These are phyloP conservation scores for Jaapia argillacea DNA, from an alignment of 768 basidiomycete species.

Conservation along the genomic window DNA sequence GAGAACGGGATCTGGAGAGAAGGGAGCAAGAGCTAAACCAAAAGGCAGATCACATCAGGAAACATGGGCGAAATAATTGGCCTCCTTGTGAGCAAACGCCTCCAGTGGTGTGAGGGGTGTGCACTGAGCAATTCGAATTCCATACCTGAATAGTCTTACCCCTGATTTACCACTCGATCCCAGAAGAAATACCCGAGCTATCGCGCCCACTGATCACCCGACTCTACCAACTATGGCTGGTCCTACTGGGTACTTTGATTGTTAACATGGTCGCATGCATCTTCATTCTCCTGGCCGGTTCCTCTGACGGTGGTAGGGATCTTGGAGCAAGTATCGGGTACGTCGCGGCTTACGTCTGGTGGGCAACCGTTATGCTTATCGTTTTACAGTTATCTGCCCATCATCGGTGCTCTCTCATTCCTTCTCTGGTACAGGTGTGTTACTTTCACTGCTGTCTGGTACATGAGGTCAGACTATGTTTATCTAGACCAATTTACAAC, in stretches of 20 bases:
- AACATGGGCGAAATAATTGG: slow-evolving; percentile 86
- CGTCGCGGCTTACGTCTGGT: slow-evolving; percentile 18
- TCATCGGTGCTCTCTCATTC: slow-evolving; percentile 77
- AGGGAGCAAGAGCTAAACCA: slow-evolving; percentile 67
- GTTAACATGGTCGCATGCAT: slow-evolving; percentile 90
- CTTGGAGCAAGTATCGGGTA: slow-evolving; percentile 78
- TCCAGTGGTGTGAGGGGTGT: background rate
- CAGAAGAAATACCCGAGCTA: slow-evolving; percentile 79
- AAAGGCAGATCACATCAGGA: slow-evolving; percentile 59
- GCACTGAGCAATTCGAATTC: background rate
- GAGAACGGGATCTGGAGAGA: slow-evolving; percentile 75
- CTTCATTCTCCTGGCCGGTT: slow-evolving; percentile 71
- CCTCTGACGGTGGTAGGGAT: slow-evolving; percentile 66
- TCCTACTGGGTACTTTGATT: slow-evolving; percentile 71
- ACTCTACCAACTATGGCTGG: slow-evolving; percentile 90
- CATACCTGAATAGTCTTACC: slow-evolving; percentile 84
- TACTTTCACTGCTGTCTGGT: no score
- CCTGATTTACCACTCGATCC: slow-evolving; percentile 88
- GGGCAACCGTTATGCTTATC: slow-evolving; percentile 1
- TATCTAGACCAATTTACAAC: slow-evolving; percentile 85
- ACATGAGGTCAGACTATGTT: slow-evolving; percentile 8
- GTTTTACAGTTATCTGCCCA: slow-evolving; percentile 54
- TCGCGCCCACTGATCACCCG: slow-evolving; percentile 74
- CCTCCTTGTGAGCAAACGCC: slow-evolving; percentile 60
- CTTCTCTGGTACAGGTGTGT: slow-evolving; percentile 82